A percentile compares a stretch with the other conserved stretches of the same genome.
Conservation (phyloP, 2,329 filamentous ascomycete genomes). For the Colletotrichum lini region DNA sequence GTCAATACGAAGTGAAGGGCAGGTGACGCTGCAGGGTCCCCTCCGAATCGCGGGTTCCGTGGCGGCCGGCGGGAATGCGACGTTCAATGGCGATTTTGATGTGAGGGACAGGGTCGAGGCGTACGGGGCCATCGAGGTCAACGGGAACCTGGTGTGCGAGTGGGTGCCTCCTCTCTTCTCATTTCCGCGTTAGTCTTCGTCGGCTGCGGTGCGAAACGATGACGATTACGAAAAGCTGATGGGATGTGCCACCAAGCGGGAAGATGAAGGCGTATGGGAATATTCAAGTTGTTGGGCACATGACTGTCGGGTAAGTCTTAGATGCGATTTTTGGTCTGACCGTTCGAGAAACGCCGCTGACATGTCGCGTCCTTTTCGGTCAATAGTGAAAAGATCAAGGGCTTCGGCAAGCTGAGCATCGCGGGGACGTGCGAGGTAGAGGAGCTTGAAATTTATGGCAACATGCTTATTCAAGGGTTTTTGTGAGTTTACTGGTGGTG, state of each 20-base stretch:
- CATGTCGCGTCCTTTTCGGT: neutral
- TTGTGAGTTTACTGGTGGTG: conserved; percentile 51
- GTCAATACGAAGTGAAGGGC: conserved; percentile 59
- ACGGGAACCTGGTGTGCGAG: conserved; percentile 60
- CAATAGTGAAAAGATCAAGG: conserved; percentile 60
- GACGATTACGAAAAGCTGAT: neutral
- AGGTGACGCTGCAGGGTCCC: conserved; percentile 59
- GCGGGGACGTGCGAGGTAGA: conserved; percentile 59
- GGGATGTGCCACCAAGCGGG: conserved; percentile 49
- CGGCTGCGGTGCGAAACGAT: neutral
- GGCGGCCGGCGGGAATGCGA: conserved; percentile 60
- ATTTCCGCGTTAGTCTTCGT: neutral
- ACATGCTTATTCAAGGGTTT: conserved; percentile 60
- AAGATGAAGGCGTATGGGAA: conserved; percentile 64
- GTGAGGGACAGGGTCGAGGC: conserved; percentile 63
- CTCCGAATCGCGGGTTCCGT: conserved; percentile 64
- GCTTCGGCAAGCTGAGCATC: conserved; percentile 62
- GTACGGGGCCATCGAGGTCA: conserved; percentile 60
- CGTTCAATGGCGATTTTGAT: conserved; percentile 59
- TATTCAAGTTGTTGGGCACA: conserved; percentile 57
- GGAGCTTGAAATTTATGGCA: conserved; percentile 64
- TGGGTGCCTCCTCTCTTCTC: conserved; percentile 46
- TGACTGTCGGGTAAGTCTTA: conserved; percentile 54
- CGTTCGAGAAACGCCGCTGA: neutral
- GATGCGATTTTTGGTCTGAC: neutral